phyloP scores from a whole-genome alignment of 257 asterid genomes.

The Lantana camara region DNA sequence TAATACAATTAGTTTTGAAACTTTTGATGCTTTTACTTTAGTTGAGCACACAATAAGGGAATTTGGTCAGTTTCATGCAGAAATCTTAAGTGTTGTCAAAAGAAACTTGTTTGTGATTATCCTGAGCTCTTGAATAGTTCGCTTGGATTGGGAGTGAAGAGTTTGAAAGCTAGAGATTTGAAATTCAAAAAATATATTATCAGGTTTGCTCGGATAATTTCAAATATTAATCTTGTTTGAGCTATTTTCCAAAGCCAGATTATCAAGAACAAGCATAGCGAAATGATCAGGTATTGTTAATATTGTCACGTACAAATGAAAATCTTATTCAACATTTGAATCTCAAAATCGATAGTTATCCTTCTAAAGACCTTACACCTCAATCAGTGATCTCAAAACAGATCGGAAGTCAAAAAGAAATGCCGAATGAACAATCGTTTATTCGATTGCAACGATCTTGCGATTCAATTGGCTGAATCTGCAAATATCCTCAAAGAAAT shows the following conservation, averaged over 20 bases:
- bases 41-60: too few relatives aligned
- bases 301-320: not conserved
- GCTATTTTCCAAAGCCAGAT: too few relatives aligned
- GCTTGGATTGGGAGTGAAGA: not conserved
- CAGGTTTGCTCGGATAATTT: not conserved
- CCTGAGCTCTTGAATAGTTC: not conserved
- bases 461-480: conserved; percentile 43
- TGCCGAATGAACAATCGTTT: conserved; percentile 16
- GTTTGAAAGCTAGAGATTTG: not conserved
- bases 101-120: too few relatives aligned
- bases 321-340: not conserved
- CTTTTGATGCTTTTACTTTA: not conserved
- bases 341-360: not conserved
- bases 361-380: not conserved
- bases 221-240: not conserved
- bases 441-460: conserved; percentile 54
- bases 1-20: not conserved
- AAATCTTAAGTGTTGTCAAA: too few relatives aligned
- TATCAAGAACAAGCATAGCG: too few relatives aligned
- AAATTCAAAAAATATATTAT: not conserved
- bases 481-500: conserved; percentile 71
- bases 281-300: not conserved
- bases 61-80: too few relatives aligned
- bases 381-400: not conserved
- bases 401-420: not conserved